Conservation (phyloP, 129 eudicot species). For the Artemisia tridentata region DNA sequence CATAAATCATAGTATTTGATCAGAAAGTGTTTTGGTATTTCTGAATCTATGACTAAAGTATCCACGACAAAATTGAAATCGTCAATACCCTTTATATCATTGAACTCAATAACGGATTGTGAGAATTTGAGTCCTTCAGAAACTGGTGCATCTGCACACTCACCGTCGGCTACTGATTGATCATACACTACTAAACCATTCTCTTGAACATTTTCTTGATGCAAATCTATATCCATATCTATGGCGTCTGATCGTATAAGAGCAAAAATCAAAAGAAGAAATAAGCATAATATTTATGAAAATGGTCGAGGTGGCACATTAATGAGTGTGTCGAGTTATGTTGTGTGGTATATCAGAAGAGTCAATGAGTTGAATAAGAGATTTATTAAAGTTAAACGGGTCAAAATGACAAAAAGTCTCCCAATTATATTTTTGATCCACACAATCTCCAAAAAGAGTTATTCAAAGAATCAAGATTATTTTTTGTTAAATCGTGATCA, state of each 20-base stretch:
- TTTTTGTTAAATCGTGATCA: no score
- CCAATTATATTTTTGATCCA: no score
- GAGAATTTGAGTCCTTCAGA: slow-evolving; percentile 50
- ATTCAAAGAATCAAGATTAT: no score
- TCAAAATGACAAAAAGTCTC: no score
- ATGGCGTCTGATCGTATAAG: not conserved
- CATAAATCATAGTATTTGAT: slow-evolving; percentile 69
- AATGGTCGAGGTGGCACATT: no score
- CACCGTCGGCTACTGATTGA: slow-evolving; percentile 27
- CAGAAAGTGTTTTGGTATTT: slow-evolving; percentile 40
- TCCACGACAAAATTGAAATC: slow-evolving; percentile 55
- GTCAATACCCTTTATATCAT: slow-evolving; percentile 38
- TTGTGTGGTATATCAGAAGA: no score
- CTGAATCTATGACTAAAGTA: slow-evolving; percentile 63
- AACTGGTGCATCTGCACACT: slow-evolving; percentile 31
- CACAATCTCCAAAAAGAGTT: no score
- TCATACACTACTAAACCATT: slow-evolving; percentile 30
- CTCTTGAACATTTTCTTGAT: slow-evolving; percentile 21
- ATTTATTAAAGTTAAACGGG: no score
- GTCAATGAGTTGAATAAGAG: no score
- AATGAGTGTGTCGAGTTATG: no score
- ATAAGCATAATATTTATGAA: no score
- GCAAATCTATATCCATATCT: slow-evolving; percentile 13
- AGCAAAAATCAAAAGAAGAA: no score
- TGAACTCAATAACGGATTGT: slow-evolving; percentile 37